Base-by-base conservation (phyloP, 2,329 filamentous ascomycete species). In the Fusarium austroafricanum region DNA sequence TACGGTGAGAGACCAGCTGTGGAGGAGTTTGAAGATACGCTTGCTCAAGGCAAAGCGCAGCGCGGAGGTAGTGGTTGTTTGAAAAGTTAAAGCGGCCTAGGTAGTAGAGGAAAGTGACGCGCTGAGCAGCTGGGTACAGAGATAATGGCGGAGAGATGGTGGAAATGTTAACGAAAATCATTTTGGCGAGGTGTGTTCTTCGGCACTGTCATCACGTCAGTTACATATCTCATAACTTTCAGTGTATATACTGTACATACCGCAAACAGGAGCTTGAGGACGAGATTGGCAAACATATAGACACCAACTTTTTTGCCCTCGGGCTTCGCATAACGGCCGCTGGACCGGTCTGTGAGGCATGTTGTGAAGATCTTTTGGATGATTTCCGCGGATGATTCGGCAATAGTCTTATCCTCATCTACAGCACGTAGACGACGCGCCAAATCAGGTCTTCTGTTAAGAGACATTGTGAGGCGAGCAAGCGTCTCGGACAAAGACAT, bases 51-150 rank as follows among this genome's bases (percentile, higher is more conserved):
- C 91, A 93, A 47, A 88, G 83, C 52, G 90, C 88, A 0, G 94
- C 93, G 26, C 92, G 89, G 65, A 87, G 88, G 78, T 93, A 97
- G 75, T 97, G 90, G 70, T 89, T 91, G 77, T 93, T 94, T 67
- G 92, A 89, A 77, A 97, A 93, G 75, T 94, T 89, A 79, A 95
- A 97, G 60, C 94, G 90, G 18, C 95, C 95, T 8, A 98, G 89
- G 76, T 97, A 97, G 81, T 97, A 97, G 15, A 98, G 89, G 73
- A 94, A 98, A 5, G 94, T 97, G 50, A 97, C 93, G 47, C 94
- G 89, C 76, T 98, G 92, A 8, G 91, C 87, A 21, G 92, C 93
- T 4, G 94, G 93, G 75, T 96, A 98, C 51, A 92, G 87, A 2
- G 87, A 85, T 14, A 98, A 81, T 0, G 93, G 92, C 2, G 94